Percentiles rank a stretch among this genome's conserved stretches.
phyloP scores from a whole-genome alignment of 2,329 filamentous ascomycete genomes.

The Trichophyton equinum region DNA sequence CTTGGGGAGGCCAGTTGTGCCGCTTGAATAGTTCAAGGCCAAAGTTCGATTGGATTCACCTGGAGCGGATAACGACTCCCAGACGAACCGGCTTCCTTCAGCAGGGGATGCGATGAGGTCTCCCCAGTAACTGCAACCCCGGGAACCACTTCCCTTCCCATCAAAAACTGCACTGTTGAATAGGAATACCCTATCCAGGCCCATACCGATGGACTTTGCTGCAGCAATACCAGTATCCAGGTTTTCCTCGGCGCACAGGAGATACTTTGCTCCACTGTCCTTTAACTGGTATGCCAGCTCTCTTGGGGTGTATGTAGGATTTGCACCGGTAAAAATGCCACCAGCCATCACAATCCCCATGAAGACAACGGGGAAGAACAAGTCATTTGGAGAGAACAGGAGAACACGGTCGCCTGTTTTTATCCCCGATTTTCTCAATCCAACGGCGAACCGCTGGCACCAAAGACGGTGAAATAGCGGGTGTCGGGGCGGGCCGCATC shows the following conservation, averaged over 20 bases:
- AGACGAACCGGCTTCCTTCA: conserved; percentile 48
- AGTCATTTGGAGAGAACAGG: conserved; percentile 58
- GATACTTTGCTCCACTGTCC: conserved; percentile 55
- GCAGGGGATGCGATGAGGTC: conserved; percentile 42
- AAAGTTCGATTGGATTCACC: conserved; percentile 37
- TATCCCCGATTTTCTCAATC: conserved; percentile 52
- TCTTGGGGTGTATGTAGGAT: conserved; percentile 54
- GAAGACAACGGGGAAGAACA: conserved; percentile 60
- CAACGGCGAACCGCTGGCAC: conserved; percentile 59
- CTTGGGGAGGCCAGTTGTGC: conserved; percentile 72
- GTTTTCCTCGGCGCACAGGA: conserved; percentile 50
- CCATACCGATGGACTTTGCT: conserved; percentile 46
- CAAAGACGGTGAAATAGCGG: conserved; percentile 56
- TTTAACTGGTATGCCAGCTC: conserved; percentile 65
- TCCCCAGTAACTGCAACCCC: conserved; percentile 50
- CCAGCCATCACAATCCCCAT: conserved; percentile 66
- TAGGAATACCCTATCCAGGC: conserved; percentile 46
- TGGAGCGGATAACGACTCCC: conserved; percentile 38
- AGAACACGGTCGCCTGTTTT: conserved; percentile 57
- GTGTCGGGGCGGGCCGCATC: conserved; percentile 56
- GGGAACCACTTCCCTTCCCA: conserved; percentile 23
- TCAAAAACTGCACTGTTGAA: conserved; percentile 49
- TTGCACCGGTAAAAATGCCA: conserved; percentile 65
- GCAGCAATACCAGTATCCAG: conserved; percentile 55
- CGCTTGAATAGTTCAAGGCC: conserved; percentile 61